Conservation (phyloP, 208 protist genomes). For the Hexamita inflata region DNA sequence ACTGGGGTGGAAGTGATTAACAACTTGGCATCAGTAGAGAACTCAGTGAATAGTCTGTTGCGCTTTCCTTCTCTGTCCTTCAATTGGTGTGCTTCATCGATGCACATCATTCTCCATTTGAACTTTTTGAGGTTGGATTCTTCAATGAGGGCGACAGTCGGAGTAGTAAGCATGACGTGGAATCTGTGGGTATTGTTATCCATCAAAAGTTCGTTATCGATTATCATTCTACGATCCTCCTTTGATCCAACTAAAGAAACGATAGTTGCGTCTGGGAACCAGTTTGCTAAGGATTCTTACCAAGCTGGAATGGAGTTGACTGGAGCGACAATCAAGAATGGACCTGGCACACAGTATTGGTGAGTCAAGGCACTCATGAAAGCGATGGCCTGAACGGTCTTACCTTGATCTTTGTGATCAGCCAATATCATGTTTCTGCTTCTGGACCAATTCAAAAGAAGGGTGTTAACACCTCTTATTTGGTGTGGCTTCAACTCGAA, state of each 20-base stretch:
- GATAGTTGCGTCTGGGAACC: slow-evolving; percentile 18
- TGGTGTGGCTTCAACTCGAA: slow-evolving; percentile 29
- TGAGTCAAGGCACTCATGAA: slow-evolving; percentile 30
- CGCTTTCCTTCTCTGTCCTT: slow-evolving; percentile 24
- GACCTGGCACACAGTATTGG: slow-evolving; percentile 25
- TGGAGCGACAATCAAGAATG: slow-evolving; percentile 42
- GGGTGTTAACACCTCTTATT: slow-evolving; percentile 30
- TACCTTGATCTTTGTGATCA: slow-evolving; percentile 43
- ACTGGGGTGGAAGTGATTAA: slow-evolving; percentile 47
- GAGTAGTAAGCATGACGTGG: slow-evolving; percentile 47
- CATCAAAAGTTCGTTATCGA: neutral
- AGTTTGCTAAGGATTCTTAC: slow-evolving; percentile 34
- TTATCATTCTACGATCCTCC: slow-evolving; percentile 28
- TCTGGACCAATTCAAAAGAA: neutral
- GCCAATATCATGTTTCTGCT: slow-evolving; percentile 29
- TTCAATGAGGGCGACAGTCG: slow-evolving; percentile 35
- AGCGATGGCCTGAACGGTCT: slow-evolving; percentile 38
- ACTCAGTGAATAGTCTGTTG: neutral
- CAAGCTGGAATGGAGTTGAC: slow-evolving; percentile 37
- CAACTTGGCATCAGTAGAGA: slow-evolving; percentile 17
- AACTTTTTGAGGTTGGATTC: slow-evolving; percentile 20
- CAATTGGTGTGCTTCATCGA: slow-evolving; percentile 38
- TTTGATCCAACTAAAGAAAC: slow-evolving; percentile 27
- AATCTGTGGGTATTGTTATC: slow-evolving; percentile 29
- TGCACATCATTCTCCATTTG: slow-evolving; percentile 5